phyloP scores from a whole-genome alignment of 192 early-diverging fungal genomes.

The Backusella westeae region DNA sequence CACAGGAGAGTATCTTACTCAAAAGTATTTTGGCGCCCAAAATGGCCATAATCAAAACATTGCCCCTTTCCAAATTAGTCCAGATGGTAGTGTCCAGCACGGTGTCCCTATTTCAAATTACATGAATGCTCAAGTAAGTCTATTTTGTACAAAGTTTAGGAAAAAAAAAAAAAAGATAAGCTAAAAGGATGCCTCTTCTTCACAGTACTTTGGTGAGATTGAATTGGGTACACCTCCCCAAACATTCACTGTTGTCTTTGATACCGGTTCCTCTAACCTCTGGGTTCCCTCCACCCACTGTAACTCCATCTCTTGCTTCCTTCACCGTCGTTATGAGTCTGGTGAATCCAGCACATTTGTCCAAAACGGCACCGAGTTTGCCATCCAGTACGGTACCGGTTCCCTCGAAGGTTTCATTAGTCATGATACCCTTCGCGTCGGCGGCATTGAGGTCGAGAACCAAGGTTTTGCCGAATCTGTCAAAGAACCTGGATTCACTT shows the following conservation, averaged over 20 bases:
- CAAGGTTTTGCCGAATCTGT: slow-evolving; percentile 94
- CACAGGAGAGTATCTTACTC: slow-evolving; percentile 64
- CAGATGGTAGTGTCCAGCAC: slow-evolving; percentile 51
- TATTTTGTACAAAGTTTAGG: neutral
- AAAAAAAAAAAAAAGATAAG: neutral
- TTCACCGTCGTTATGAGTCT: slow-evolving; percentile 86
- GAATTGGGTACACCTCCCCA: slow-evolving; percentile 86
- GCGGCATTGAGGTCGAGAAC: slow-evolving; percentile 62
- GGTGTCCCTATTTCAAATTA: slow-evolving; percentile 86
- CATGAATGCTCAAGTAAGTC: slow-evolving; percentile 81
- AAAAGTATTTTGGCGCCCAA: slow-evolving; percentile 72
- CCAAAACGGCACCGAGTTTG: slow-evolving; percentile 90
- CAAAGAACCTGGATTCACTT: slow-evolving; percentile 93
- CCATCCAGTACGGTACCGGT: slow-evolving; percentile 93
- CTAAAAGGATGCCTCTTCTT: neutral
- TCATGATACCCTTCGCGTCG: slow-evolving; percentile 68
- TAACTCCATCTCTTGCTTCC: slow-evolving; percentile 90
- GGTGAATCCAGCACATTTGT: slow-evolving; percentile 73
- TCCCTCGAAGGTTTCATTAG: slow-evolving; percentile 92
- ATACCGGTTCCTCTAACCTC: slow-evolving; percentile 93
- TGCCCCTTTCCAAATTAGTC: slow-evolving; percentile 1
- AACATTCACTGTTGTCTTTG: slow-evolving; percentile 90
- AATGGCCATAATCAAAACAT: slow-evolving; percentile 2
- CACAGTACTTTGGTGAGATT: slow-evolving; percentile 91
- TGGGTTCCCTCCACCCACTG: slow-evolving; percentile 96